Evolutionary conservation across 2,329 filamentous ascomycete species (phyloP).

Genomic region (Aspergillus quadrilineatus): DNA sequence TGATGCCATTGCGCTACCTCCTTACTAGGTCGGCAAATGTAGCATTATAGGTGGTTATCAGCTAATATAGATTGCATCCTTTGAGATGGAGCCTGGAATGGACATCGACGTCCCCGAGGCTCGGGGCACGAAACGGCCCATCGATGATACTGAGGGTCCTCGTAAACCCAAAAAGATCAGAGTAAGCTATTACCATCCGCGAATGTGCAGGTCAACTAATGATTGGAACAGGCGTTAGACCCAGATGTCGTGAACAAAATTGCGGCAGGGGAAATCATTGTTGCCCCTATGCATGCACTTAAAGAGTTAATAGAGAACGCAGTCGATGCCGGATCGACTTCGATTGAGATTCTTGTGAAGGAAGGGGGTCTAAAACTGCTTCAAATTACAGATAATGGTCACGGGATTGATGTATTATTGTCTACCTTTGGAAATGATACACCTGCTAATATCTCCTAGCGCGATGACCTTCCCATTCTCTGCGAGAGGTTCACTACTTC

Average conservation of each 20-base stretch:
- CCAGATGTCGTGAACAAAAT: constrained; percentile 98
- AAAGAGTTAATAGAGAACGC: constrained; percentile 98
- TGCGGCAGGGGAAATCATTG: constrained; percentile 95
- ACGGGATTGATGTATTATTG: constrained; percentile 78
- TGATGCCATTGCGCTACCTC: too few relatives aligned
- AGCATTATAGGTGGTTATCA: too few relatives aligned
- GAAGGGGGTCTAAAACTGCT: constrained; percentile 92
- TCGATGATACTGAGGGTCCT: constrained; percentile 42
- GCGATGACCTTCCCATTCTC: constrained; percentile 85
- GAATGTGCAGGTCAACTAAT: not conserved
- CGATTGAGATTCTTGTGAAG: constrained; percentile 86
- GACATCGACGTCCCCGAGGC: constrained; percentile 40
- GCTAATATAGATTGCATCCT: too few relatives aligned
- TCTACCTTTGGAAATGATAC: not conserved
- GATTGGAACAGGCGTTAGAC: constrained; percentile 68
- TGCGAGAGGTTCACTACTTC: constrained; percentile 97
- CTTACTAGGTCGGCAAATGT: too few relatives aligned
- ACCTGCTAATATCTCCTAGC: constrained; percentile 52
- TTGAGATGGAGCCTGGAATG: constrained; percentile 34
- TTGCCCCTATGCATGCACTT: constrained; percentile 90
- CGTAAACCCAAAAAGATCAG: constrained; percentile 52
- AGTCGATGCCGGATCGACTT: constrained; percentile 93
- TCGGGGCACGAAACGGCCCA: constrained; percentile 52
- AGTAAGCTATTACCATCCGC: constrained; percentile 19
- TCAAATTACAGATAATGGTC: constrained; percentile 96